Evolutionary conservation across 2,329 filamentous ascomycete genomes (phyloP).

Genomic region (Botrytis tulipae): DNA sequence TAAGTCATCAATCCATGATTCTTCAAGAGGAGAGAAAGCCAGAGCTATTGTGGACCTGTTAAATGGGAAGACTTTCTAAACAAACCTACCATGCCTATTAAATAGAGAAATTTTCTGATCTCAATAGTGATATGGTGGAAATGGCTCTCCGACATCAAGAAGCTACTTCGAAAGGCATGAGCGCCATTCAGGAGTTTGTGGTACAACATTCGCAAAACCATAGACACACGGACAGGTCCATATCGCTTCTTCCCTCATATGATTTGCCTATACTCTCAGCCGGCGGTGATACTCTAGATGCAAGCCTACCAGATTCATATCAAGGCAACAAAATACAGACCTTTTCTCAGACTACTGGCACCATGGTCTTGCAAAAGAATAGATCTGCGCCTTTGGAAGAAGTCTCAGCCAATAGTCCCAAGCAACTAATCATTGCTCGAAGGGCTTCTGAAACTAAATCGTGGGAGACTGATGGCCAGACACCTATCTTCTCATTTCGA

Average conservation of each 20-base stretch:
- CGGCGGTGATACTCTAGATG: not conserved
- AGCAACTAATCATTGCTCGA: not conserved
- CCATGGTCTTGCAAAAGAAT: too few species aligned
- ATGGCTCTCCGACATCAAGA: not conserved
- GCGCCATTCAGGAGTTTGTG: not conserved
- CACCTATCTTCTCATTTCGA: slow-evolving; percentile 3
- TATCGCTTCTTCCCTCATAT: not conserved
- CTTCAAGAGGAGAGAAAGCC: not conserved
- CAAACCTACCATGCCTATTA: not conserved
- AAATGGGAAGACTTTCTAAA: not conserved
- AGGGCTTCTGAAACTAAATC: not conserved
- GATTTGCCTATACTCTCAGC: not conserved
- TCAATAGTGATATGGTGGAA: not conserved
- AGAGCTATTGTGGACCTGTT: not conserved
- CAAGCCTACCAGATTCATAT: not conserved
- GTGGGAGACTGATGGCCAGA: not conserved
- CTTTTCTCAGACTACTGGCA: not conserved
- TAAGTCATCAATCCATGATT: not conserved
- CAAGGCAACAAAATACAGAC: not conserved
- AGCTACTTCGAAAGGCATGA: slow-evolving; percentile 5
- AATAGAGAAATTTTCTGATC: not conserved
- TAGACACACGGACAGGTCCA: too few species aligned
- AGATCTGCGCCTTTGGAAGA: not conserved
- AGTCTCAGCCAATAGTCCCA: not conserved
- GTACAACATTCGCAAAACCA: not conserved